Evolutionary conservation across 495 filamentous ascomycete genomes (phyloP).

Genomic region (Glarea lozoyensis): DNA sequence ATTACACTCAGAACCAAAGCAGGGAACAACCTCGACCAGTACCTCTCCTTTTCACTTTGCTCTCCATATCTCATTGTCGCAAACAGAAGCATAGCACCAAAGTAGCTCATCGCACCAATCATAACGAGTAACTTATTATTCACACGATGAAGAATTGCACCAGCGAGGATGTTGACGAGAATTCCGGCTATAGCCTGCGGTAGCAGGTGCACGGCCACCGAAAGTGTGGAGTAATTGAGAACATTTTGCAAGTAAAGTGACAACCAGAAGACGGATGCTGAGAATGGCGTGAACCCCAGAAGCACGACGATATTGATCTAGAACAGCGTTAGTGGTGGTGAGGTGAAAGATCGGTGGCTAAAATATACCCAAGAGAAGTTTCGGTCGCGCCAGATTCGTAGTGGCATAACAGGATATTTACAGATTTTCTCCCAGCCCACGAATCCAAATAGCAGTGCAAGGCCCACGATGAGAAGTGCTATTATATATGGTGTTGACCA

Average conservation of each 20-base stretch:
- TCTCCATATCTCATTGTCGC: constrained; percentile 24
- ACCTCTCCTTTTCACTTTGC: too few relatives aligned
- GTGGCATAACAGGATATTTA: constrained; percentile 43
- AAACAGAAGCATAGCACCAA: constrained; percentile 36
- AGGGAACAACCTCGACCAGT: constrained; percentile 52
- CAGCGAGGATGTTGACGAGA: constrained; percentile 38
- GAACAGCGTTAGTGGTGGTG: constrained; percentile 14
- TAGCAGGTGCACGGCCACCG: constrained; percentile 45
- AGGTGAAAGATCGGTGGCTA: constrained; percentile 12
- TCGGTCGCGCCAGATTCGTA: constrained; percentile 42
- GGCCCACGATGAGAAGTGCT: constrained; percentile 49
- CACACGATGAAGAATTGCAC: constrained; percentile 38
- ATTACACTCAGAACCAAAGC: constrained; percentile 42
- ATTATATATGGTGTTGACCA: constrained; percentile 55
- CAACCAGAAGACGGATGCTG: constrained; percentile 40
- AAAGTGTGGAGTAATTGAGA: constrained; percentile 35
- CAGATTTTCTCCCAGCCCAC: constrained; percentile 49
- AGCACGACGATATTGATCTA: constrained; percentile 41
- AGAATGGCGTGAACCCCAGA: constrained; percentile 46
- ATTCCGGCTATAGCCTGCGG: constrained; percentile 46
- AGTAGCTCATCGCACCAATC: constrained; percentile 34
- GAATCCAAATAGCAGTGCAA: constrained; percentile 46
- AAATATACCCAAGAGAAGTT: constrained; percentile 42
- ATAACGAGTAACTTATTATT: constrained; percentile 40
- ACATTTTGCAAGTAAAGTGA: constrained; percentile 48